These are phyloP conservation scores for Taxillus chinensis DNA, from an alignment of 164 flowering plant species.

Conservation along the genomic window DNA sequence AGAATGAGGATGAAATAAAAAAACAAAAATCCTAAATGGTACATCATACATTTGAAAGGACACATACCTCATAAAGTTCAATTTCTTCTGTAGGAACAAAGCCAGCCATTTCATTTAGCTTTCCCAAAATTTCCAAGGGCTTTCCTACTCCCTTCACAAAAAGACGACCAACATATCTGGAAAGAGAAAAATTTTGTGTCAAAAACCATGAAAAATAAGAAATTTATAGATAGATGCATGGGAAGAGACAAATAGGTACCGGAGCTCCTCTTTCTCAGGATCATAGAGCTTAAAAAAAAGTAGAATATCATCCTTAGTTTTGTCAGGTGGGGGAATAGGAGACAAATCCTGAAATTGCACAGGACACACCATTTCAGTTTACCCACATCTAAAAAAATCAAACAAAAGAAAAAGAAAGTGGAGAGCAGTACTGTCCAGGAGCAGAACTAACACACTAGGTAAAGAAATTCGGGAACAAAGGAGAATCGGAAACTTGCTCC, in stretches of 20 bases:
- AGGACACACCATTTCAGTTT: not conserved
- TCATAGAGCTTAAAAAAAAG: slow-evolving; percentile 93
- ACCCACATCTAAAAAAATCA: too few relatives aligned
- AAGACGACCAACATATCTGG: slow-evolving; percentile 83
- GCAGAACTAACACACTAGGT: too few relatives aligned
- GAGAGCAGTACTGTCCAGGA: too few relatives aligned
- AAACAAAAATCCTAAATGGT: not conserved
- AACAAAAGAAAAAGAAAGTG: too few relatives aligned
- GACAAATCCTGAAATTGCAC: slow-evolving; percentile 42
- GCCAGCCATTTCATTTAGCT: slow-evolving; percentile 86
- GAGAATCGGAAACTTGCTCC: too few relatives aligned
- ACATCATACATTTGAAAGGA: not conserved
- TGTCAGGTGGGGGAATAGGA: slow-evolving; percentile 72
- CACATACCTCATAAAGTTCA: slow-evolving; percentile 81
- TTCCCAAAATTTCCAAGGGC: slow-evolving; percentile 64
- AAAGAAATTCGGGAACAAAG: too few relatives aligned
- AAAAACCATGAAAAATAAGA: not conserved
- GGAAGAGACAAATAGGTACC: slow-evolving; percentile 25
- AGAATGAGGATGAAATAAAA: not conserved
- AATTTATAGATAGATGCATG: not conserved
- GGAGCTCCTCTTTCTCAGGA: slow-evolving; percentile 72
- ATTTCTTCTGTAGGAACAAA: slow-evolving; percentile 80
- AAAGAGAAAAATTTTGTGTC: not conserved
- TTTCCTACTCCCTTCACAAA: slow-evolving; percentile 71
- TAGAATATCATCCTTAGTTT: slow-evolving; percentile 76